Conservation (phyloP, 306 rosid species). For the Quercus glauca region DNA sequence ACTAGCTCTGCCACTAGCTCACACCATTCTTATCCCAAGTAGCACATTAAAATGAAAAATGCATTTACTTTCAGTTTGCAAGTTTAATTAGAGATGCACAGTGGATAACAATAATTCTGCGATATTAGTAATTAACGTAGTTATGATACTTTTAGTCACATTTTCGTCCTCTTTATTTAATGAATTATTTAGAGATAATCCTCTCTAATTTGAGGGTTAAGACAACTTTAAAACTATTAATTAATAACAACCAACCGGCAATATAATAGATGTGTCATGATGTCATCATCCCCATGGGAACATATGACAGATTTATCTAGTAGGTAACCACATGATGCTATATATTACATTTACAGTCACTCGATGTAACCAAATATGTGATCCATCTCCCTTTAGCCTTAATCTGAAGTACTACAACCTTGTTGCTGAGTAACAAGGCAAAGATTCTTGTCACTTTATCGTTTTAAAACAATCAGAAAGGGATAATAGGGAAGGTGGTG, state of each 20-base stretch:
- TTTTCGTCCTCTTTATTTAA: no score
- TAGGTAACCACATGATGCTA: not conserved
- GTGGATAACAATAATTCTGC: no score
- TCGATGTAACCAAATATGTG: no score
- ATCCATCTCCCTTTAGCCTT: not conserved
- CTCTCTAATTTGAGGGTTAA: not conserved
- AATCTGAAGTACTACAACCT: not conserved
- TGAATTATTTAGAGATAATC: no score
- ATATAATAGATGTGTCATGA: not conserved
- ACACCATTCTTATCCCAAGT: no score
- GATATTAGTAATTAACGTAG: no score
- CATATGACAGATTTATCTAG: not conserved
- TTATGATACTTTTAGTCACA: no score
- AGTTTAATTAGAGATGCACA: no score
- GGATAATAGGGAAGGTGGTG: not conserved
- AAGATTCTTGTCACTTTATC: not conserved
- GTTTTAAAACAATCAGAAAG: not conserved
- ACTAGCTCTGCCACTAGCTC: accelerated
- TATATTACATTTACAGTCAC: no score
- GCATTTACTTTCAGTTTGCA: no score
- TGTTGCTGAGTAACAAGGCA: not conserved
- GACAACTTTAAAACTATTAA: not conserved
- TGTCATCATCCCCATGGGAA: not conserved
- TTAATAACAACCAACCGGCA: not conserved
- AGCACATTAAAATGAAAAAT: no score